Evolutionary conservation across 768 basidiomycete genomes (phyloP), one percentile per base, ranked within the genome.

Genomic region (Pleurotus cornucopiae): DNA sequence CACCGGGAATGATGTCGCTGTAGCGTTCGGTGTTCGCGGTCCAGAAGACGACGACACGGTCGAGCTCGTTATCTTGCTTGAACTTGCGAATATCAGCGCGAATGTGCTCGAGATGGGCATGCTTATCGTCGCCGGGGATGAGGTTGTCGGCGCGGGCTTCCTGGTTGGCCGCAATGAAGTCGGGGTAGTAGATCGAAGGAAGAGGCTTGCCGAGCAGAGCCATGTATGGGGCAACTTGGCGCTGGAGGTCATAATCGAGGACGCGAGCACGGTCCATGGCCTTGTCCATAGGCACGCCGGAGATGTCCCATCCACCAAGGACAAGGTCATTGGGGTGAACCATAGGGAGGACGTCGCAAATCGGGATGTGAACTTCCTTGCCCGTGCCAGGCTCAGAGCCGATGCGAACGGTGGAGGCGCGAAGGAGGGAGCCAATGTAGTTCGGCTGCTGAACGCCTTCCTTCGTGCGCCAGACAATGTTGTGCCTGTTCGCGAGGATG

Each of bases 21-120:
- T 94, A 99, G 57, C 96, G 89, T 78, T 98, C 97, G 14, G 96
- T 99, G 76, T 99, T 98, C 63, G 92, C 94, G 13, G 96, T 98
- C 96, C 96, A 98, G 79, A 98, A 95, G 60, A 98, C 88, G 64
- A 99, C 73, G 59, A 92, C 84, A 57, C 89, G 89, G 70, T 95
- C 95, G 46, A 98, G 84, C 16, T 73, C 77, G 68, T 98, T 84
- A 58, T 84, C 75, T 53, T 74, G 65, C 78, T 98, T 98, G 83
- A 98, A 98, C 55, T 84, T 81, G 64, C 93, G 90, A 69, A 98
- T 98, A 66, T 98, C 94, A n/a, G 79, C 78, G 55, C 95, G 89
- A 65, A 98, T 85, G 58, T 89, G 86, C 59, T 97, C 92, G 54
- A 99, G 85, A 70, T 98, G 97, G 5, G 73, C 85, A 62, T 88